Evolutionary conservation across 192 early-diverging fungal species (phyloP), one percentile per base, ranked within the genome.

Genomic region (Backusella liffmaniae): DNA sequence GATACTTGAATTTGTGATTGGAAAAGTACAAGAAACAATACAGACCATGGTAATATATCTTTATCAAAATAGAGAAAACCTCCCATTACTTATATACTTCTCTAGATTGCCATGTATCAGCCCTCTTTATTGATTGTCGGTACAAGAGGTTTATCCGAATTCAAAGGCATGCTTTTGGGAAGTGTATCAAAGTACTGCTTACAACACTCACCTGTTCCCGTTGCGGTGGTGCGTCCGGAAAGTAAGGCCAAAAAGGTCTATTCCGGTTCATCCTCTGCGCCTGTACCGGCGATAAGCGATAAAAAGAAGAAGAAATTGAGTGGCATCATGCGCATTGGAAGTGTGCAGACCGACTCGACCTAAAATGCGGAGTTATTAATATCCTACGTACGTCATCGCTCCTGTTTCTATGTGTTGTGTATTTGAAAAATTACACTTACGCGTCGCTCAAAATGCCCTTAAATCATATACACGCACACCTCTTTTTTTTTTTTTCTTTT

Each of bases 61-160:
- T 26, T 26, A 26, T 18, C 0, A 32, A 32, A 32, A 32, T 32
- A 3, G 32, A 32, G 32, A 32, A 32, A 3, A 32, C 32, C 30
- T 2, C 30, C 32, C 32, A 32, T 3, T 32, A 32, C 32, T 32
- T 32, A 32, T 32, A 32, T 3, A 3, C 26, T 3, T 3, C 32
- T 32, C 32, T 32, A 87, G 86, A 85, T 87, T 42, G 66, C 74
- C 21, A 82, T 87, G 84, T 87, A 87, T 56, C 82, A 92, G 69
- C 91, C 91, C 35, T 82, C 86, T 3, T 85, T 90, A 83, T 73
- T 92, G 21, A 84, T 92, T 66, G 90, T 92, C 66, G 91, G 91
- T 65, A 90, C 89, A 6, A 84, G 88, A 71, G 91, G 91, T 16
- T 83, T 89, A 12, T 89, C 86, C 44, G 78, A 84, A 8, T 76